Evolutionary conservation across 345 rosid genomes (phyloP).

Genomic region (Hibiscus mutabilis): DNA sequence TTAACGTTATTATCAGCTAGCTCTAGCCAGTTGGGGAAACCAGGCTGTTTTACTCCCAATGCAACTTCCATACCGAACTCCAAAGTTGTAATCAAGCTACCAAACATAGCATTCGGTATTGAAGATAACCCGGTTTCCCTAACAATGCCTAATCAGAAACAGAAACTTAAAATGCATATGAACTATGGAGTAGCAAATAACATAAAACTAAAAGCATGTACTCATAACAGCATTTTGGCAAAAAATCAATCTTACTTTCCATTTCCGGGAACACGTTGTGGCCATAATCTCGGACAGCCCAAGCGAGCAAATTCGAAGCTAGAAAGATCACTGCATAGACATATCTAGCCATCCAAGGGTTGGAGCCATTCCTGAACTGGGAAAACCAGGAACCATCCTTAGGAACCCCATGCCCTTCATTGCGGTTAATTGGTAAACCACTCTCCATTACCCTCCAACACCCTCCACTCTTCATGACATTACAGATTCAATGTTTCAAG

Average conservation of each 20-base stretch:
- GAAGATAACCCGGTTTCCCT: too few relatives aligned
- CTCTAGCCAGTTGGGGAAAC: neutral
- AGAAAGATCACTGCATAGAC: constrained; percentile 73
- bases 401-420: constrained; percentile 26
- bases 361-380: constrained; percentile 70
- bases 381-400: constrained; percentile 64
- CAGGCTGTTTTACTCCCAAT: too few relatives aligned
- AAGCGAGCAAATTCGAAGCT: constrained; percentile 72
- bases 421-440: constrained; percentile 26
- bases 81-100: neutral
- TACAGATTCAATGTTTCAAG: constrained; percentile 7
- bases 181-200: neutral
- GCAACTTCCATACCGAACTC: too few relatives aligned
- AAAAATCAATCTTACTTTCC: constrained; percentile 47
- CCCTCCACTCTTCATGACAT: constrained; percentile 42
- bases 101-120: too few relatives aligned
- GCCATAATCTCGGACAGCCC: constrained; percentile 89
- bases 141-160: neutral
- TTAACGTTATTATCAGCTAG: neutral
- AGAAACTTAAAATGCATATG: neutral
- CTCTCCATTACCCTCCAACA: constrained; percentile 44
- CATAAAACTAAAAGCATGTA: neutral
- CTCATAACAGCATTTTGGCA: neutral
- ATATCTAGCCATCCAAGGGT: constrained; percentile 97
- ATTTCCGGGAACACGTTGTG: constrained; percentile 48